phyloP scores from a whole-genome alignment of 441 rosid genomes.

The Gossypium aridum region DNA sequence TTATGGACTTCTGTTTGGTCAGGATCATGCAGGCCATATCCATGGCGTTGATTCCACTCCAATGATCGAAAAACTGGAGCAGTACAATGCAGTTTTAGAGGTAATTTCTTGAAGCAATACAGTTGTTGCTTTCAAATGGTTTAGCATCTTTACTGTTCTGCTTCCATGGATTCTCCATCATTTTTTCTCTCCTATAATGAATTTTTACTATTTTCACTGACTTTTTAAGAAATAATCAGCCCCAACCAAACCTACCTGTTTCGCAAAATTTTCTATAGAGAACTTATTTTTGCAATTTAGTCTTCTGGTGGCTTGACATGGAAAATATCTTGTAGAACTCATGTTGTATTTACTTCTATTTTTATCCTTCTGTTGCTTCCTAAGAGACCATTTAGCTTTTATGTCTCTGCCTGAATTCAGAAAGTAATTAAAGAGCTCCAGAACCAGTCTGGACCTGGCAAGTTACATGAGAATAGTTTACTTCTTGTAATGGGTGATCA shows the following conservation, averaged over 20 bases:
- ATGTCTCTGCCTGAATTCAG: constrained; percentile 27
- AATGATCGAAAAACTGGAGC: constrained; percentile 89
- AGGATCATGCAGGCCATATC: constrained; percentile 99
- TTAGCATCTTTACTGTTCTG: constrained; percentile 5
- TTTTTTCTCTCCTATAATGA: background rate
- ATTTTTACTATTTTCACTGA: background rate
- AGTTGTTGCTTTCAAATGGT: constrained; percentile 9
- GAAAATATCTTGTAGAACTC: constrained; percentile 3
- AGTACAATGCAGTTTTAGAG: constrained; percentile 75
- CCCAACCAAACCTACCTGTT: background rate
- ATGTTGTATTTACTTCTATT: constrained; percentile 1
- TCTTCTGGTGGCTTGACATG: constrained; percentile 10
- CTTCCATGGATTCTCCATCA: constrained; percentile 11
- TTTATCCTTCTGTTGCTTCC: background rate
- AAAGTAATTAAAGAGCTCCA: constrained; percentile 54
- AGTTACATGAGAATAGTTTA: constrained; percentile 75
- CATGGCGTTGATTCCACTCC: constrained; percentile 80
- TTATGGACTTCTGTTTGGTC: constrained; percentile 17
- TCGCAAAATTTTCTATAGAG: background rate
- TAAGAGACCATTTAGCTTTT: background rate
- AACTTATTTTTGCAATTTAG: background rate
- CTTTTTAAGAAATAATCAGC: background rate
- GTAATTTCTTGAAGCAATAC: constrained; percentile 27
- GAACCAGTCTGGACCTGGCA: constrained; percentile 77
- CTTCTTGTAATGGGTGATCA: constrained; percentile 98